Evolutionary conservation across 2,329 filamentous ascomycete species (phyloP).

Genomic region (Lizonia empirigonia): DNA sequence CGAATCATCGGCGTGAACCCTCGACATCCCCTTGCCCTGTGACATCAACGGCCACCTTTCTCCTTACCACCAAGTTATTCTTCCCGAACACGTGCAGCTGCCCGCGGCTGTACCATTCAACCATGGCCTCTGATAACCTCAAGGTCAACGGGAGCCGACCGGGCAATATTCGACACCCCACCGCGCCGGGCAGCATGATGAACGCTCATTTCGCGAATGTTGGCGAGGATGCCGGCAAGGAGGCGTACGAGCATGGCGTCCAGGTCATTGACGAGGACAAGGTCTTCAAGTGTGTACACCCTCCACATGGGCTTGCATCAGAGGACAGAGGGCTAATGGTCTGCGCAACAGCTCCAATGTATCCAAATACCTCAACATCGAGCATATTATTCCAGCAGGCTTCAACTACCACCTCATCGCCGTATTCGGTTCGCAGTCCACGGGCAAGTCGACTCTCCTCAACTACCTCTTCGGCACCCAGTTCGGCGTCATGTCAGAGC

Average conservation of each 20-base stretch:
- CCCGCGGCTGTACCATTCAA: conserved; percentile 25
- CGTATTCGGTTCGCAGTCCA: conserved; percentile 98
- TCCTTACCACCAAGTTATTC: conserved; percentile 41
- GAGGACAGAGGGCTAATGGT: conserved; percentile 26
- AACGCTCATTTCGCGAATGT: conserved; percentile 82
- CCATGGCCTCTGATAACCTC: conserved; percentile 40
- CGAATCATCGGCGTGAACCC: conserved; percentile 35
- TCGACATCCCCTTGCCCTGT: conserved; percentile 38
- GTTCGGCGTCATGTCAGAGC: conserved; percentile 97
- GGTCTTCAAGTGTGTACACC: conserved; percentile 80
- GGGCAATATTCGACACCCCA: conserved; percentile 47
- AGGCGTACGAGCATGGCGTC: conserved; percentile 87
- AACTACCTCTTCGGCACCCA: conserved; percentile 95
- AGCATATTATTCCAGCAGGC: conserved; percentile 81
- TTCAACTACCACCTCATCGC: conserved; percentile 99
- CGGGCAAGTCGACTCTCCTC: conserved; percentile 94
- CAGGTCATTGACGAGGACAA: conserved; percentile 97
- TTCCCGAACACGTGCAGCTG: conserved; percentile 39
- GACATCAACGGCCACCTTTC: conserved; percentile 47
- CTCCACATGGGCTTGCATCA: neutral
- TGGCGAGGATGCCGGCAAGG: conserved; percentile 65
- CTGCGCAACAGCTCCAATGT: conserved; percentile 67
- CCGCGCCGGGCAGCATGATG: conserved; percentile 59
- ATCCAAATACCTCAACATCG: conserved; percentile 78
- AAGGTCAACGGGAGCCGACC: conserved; percentile 46